phyloP scores from a whole-genome alignment of 306 rosid genomes.

The Castanea sativa region DNA sequence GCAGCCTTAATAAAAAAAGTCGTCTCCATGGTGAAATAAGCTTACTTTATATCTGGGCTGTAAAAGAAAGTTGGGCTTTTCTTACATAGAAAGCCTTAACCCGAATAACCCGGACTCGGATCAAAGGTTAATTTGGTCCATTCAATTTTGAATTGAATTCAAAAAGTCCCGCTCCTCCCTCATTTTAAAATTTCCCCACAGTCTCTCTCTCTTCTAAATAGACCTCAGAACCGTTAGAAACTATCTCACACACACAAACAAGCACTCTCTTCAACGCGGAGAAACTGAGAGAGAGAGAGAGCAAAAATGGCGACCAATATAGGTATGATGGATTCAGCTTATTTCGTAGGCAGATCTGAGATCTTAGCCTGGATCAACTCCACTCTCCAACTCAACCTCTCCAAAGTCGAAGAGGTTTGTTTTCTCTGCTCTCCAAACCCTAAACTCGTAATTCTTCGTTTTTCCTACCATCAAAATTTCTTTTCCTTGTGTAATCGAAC shows the following conservation, averaged over 20 bases:
- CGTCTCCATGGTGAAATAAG: no score
- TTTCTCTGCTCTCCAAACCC: background rate
- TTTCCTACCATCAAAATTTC: background rate
- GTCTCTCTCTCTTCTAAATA: background rate
- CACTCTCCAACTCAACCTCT: conserved; percentile 80
- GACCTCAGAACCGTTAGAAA: conserved; percentile 21
- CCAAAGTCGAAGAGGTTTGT: conserved; percentile 85
- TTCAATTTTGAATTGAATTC: conserved; percentile 35
- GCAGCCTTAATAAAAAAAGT: no score
- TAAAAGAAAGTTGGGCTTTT: background rate
- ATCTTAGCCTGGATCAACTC: conserved; percentile 91
- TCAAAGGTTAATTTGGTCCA: background rate
- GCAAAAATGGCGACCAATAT: conserved; percentile 76
- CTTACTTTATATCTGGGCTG: background rate
- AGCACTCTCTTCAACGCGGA: background rate
- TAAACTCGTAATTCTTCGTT: background rate
- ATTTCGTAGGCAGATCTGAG: conserved; percentile 96
- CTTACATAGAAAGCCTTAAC: background rate
- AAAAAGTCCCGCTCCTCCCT: conserved; percentile 59
- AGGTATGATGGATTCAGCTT: conserved; percentile 93
- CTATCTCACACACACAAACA: background rate
- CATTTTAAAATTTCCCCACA: conserved; percentile 23
- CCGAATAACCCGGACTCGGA: background rate
- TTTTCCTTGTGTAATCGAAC: background rate
- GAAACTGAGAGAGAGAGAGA: background rate